Evolutionary conservation across 1,284 basidiomycete genomes (phyloP), one percentile per base, ranked within the genome.

Genomic region (Microbotryum silenes-acaulis): DNA sequence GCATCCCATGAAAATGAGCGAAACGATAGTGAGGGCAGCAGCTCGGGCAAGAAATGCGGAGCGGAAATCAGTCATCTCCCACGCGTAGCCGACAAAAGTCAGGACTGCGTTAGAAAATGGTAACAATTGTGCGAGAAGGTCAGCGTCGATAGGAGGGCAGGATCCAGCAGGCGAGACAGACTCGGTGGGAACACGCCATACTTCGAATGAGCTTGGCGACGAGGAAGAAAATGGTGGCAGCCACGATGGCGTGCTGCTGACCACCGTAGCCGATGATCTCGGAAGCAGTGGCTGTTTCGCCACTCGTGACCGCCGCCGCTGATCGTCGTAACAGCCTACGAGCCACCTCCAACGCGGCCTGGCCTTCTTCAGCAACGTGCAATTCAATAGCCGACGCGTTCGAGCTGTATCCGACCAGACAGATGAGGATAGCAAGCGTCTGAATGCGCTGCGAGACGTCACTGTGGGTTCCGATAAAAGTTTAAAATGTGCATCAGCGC

Each of bases 381-480:
- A 42, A 42, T 42, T 42, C 37, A 14, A 53, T 53, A 6, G 51
- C 51, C n/a, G 51, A 25, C n/a, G 51, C 51, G 20, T 53, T 53
- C 27, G 33, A 25, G 31, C 51, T 53, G 51, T 29, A 53, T 25
- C 51, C 51, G 25, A 25, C 25, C 25, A 53, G 33, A 23, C 51
- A 53, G 31, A 33, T 53, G 51, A 53, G 51, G 20, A 53, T 53
- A 10, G 51, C 51, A 8, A 53, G 51, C 25, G 33, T 33, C 29
- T 53, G 51, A 20, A 53, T 53, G 31, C 51, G 51, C 33, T 53
- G 51, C 25, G 51, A 29, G 25, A 53, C 51, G 31, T 53, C 51
- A 20, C 37, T 42, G 37, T 42, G 14, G 37, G 37, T 18, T 42
- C 37, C 37, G 37, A 42, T 14, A 18, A 16, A 14, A 42, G 37